These are phyloP conservation scores for Mitragyna speciosa DNA, from an alignment of 257 asterid species.

Conservation along the genomic window DNA sequence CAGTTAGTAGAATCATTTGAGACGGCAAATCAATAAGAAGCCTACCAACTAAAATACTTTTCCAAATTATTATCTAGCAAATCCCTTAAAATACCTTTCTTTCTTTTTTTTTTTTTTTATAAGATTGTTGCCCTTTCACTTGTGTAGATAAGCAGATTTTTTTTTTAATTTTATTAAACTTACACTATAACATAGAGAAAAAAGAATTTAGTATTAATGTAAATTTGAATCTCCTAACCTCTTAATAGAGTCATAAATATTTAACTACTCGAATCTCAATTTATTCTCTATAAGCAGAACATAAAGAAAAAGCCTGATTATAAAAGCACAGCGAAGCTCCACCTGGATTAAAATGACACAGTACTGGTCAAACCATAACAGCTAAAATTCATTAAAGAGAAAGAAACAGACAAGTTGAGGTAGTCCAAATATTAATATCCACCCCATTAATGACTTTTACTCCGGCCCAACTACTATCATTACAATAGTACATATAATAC, in stretches of 20 bases:
- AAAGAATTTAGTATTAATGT: too few relatives aligned
- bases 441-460: not conserved
- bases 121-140: not conserved
- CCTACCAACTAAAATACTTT: not conserved
- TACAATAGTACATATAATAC: too few relatives aligned
- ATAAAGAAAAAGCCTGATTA: not conserved
- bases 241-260: too few relatives aligned
- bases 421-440: not conserved
- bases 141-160: not conserved
- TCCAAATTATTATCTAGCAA: not conserved
- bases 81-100: not conserved
- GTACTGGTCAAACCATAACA: not conserved
- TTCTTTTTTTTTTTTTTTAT: too few relatives aligned
- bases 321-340: not conserved
- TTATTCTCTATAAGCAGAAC: not conserved
- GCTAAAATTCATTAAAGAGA: not conserved
- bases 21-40: too few relatives aligned
- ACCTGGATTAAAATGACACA: not conserved
- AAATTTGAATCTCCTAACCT: too few relatives aligned
- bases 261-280: too few relatives aligned
- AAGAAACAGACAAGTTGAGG: not conserved
- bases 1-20: too few relatives aligned
- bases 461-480: conserved; percentile 12
- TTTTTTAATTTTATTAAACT: too few relatives aligned
- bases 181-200: too few relatives aligned